Evolutionary conservation across 2,329 filamentous ascomycete species (phyloP).

Genomic region (Aspergillus candidus): DNA sequence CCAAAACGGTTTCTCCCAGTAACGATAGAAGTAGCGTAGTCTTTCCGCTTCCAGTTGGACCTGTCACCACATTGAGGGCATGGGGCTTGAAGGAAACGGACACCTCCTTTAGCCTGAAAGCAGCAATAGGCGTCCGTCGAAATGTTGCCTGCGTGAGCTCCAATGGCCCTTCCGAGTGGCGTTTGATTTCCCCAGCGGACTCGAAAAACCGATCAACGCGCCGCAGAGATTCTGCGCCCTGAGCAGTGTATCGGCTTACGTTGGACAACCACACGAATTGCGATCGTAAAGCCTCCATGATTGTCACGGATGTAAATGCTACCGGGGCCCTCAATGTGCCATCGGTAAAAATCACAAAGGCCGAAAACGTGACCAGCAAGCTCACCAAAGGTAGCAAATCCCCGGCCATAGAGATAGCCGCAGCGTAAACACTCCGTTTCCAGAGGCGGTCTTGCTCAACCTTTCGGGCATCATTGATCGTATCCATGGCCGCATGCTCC

Average conservation of each 20-base stretch:
- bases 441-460: slow-evolving; percentile 52
- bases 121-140: slow-evolving; percentile 46
- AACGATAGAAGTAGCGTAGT: slow-evolving; percentile 45
- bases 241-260: slow-evolving; percentile 39
- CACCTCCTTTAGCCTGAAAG: slow-evolving; percentile 41
- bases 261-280: slow-evolving; percentile 49
- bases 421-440: slow-evolving; percentile 44
- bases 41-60: slow-evolving; percentile 53
- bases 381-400: slow-evolving; percentile 50
- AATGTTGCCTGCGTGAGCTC: slow-evolving; percentile 45
- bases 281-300: slow-evolving; percentile 49
- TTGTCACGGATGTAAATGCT: slow-evolving; percentile 52
- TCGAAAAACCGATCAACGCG: slow-evolving; percentile 52
- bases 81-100: slow-evolving; percentile 48
- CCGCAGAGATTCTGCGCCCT: slow-evolving; percentile 45
- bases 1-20: slow-evolving; percentile 21
- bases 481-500: slow-evolving; percentile 50
- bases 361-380: slow-evolving; percentile 50
- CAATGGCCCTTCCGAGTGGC: slow-evolving; percentile 47
- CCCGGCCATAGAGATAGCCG: slow-evolving; percentile 43
- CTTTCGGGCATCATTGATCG: slow-evolving; percentile 46
- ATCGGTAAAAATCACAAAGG: slow-evolving; percentile 46
- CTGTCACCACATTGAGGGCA: slow-evolving; percentile 51
- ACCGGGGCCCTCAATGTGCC: slow-evolving; percentile 50
- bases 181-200: slow-evolving; percentile 44